Evolutionary conservation across 306 rosid genomes (phyloP).

Genomic region (Bauhinia variegata): DNA sequence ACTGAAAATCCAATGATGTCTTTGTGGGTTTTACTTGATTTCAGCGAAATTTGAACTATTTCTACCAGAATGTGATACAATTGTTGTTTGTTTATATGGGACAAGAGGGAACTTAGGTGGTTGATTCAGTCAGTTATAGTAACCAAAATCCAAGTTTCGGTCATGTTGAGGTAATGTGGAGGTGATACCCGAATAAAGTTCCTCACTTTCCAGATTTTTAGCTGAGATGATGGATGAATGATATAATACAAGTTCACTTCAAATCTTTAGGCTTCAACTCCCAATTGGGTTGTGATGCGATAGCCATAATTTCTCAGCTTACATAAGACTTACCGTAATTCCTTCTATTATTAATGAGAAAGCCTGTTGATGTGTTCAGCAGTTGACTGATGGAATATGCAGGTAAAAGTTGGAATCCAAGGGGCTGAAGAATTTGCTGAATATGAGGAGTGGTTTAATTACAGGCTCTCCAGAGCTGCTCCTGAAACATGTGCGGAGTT

Average conservation of each 20-base stretch:
- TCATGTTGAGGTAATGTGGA: background rate
- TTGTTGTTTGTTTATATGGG: too few relatives aligned
- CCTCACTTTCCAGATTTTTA: too few relatives aligned
- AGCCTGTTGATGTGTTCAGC: slow-evolving; percentile 7
- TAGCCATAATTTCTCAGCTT: slow-evolving; percentile 1
- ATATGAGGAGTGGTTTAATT: slow-evolving; percentile 90
- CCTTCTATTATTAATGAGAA: slow-evolving; percentile 8
- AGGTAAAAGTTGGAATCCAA: slow-evolving; percentile 77
- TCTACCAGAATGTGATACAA: background rate
- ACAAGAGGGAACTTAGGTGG: too few relatives aligned
- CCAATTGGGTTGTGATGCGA: too few relatives aligned
- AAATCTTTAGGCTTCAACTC: too few relatives aligned
- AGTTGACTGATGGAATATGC: slow-evolving; percentile 40
- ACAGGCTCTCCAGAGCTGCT: slow-evolving; percentile 95
- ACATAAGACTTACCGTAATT: background rate
- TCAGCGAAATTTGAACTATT: slow-evolving; percentile 8
- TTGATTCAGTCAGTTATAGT: background rate
- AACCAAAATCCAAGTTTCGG: background rate
- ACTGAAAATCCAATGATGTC: background rate
- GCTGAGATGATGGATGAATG: too few relatives aligned
- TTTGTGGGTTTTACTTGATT: background rate
- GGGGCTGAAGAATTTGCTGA: slow-evolving; percentile 88
- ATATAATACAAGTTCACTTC: too few relatives aligned
- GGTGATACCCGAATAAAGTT: too few relatives aligned
- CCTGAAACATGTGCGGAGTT: slow-evolving; percentile 96